phyloP scores from a whole-genome alignment of 257 asterid species.

The Avicennia marina region DNA sequence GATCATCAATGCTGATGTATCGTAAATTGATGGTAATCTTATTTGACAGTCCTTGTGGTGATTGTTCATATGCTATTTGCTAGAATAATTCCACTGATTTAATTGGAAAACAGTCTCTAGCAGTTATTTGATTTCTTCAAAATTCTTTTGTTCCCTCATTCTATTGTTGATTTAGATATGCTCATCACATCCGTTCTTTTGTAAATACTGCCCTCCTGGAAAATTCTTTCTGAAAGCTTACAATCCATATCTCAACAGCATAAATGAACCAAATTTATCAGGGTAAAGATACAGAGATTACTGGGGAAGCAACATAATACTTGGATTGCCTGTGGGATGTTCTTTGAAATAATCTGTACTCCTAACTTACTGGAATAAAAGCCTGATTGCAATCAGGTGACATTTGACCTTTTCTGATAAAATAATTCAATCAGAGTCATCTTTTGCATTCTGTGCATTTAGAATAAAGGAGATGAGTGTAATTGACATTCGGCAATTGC shows the following conservation, averaged over 20 bases:
- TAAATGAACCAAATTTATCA: not conserved
- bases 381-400: constrained; percentile 5
- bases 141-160: too few relatives aligned
- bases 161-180: too few relatives aligned
- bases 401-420: not conserved
- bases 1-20: not conserved
- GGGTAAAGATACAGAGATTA: not conserved
- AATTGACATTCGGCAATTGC: not conserved
- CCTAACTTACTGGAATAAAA: not conserved
- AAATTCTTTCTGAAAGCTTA: not conserved
- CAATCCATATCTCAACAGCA: too few relatives aligned
- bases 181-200: too few relatives aligned
- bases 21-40: too few relatives aligned
- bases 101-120: too few relatives aligned
- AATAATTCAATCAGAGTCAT: not conserved
- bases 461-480: constrained; percentile 8
- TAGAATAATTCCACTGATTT: too few relatives aligned
- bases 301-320: not conserved
- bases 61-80: too few relatives aligned
- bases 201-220: too few relatives aligned
- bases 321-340: not conserved
- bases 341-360: not conserved
- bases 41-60: too few relatives aligned
- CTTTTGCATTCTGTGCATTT: not conserved
- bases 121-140: too few relatives aligned